phyloP scores from a whole-genome alignment of 106 monocot species.

The Xerophyta viscosa region DNA sequence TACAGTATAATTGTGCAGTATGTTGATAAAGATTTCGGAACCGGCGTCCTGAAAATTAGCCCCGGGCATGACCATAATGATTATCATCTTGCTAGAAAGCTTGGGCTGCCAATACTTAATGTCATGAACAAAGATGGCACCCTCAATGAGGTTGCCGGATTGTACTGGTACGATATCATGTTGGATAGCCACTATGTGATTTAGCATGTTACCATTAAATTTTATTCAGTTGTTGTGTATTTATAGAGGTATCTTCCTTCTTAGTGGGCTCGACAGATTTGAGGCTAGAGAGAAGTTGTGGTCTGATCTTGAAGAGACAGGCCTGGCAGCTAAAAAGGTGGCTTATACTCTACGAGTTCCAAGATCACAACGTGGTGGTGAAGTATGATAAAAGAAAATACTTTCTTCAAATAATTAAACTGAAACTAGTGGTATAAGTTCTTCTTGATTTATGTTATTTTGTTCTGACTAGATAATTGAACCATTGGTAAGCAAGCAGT shows the following conservation, averaged over 20 bases:
- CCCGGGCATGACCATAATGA: slow-evolving; percentile 99
- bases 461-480: slow-evolving; percentile 61
- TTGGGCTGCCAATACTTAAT: slow-evolving; percentile 97
- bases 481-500: slow-evolving; percentile 95
- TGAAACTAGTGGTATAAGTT: no score
- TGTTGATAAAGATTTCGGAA: slow-evolving; percentile 98
- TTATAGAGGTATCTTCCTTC: slow-evolving; percentile 5
- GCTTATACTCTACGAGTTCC: slow-evolving; percentile 72
- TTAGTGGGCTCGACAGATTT: slow-evolving; percentile 91
- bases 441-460: not conserved
- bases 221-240: slow-evolving; percentile 4
- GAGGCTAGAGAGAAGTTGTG: slow-evolving; percentile 89
- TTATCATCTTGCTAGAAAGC: slow-evolving; percentile 94
- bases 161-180: slow-evolving; percentile 45
- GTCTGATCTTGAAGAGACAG: slow-evolving; percentile 91
- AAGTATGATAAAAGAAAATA: slow-evolving; percentile 63
- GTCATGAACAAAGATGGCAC: slow-evolving; percentile 99
- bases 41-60: slow-evolving; percentile 96
- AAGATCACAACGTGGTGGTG: slow-evolving; percentile 97
- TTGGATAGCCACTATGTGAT: not conserved
- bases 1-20: slow-evolving; percentile 41
- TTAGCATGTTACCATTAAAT: not conserved
- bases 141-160: slow-evolving; percentile 85
- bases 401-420: slow-evolving; percentile 3
- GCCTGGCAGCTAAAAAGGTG: slow-evolving; percentile 84